Evolutionary conservation across 129 eudicot genomes (phyloP), one percentile per base, ranked within the genome.

Genomic region (Ambrosia artemisiifolia): DNA sequence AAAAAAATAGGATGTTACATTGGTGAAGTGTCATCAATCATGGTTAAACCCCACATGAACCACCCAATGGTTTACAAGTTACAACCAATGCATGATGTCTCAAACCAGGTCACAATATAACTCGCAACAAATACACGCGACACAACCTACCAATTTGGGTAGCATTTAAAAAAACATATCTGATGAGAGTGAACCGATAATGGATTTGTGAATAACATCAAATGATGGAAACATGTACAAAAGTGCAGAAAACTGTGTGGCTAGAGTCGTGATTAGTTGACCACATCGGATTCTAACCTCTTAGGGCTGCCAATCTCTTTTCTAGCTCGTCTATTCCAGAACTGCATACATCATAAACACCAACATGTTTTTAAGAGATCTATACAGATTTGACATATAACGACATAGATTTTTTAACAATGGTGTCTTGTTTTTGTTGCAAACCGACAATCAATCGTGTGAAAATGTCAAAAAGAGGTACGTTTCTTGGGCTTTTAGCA

Each of bases 221-320:
- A 77, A 78, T 70, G 65, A 60, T 70, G 70, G 47, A 24, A 50
- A 28, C 73, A 65, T 71, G 72, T 74, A 81, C 82, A 81, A 53
- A 63, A 71, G 72, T 60, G 75, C 70, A 61, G 70, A 32, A 67
- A 76, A 32, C 56, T 77, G 28, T 16, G 13, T 55, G 14, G 49
- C 66, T 38, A 64, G 55, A 40, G 8, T 11, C 13, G 16, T 32
- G 77, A 30, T 60, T 60, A 13, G 65, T 42, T 38, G 79, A 74
- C 63, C 79, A 60, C 43, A 49, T 34, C 48, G 78, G 63, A 77
- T 70, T 74, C 87, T 69, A 74, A 46, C 77, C 72, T 78, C 82
- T 71, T 51, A 93, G 87, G 62, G 98, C 95, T 24, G 96, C 98
- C 88, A 93, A 65, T 83, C 98, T 85, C 90, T 89, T 86, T 81